Conservation (phyloP, 2,329 filamentous ascomycete genomes). For the Colletotrichum sp. region DNA sequence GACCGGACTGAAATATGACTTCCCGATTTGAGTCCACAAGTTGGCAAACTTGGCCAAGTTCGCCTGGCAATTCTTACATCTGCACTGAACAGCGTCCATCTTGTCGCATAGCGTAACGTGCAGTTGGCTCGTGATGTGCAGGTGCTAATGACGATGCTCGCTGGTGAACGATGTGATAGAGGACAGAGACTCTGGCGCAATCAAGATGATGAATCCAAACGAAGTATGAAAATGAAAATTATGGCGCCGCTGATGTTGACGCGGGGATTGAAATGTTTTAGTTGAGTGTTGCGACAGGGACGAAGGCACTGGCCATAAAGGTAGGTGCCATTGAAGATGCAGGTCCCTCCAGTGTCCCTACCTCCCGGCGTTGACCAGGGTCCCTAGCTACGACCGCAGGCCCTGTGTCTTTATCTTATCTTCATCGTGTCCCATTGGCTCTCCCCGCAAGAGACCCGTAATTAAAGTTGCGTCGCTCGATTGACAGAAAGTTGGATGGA, state of each 20-base stretch:
- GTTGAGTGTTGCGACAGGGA: background rate
- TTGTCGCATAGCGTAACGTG: background rate
- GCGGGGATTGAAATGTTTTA: background rate
- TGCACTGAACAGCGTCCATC: constrained; percentile 41
- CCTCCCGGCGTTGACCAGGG: background rate
- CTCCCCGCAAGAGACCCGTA: background rate
- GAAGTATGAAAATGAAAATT: background rate
- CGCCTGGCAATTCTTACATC: constrained; percentile 36
- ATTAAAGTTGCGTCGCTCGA: background rate
- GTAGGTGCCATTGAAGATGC: background rate
- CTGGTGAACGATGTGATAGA: background rate
- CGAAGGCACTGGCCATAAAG: background rate
- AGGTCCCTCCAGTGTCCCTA: background rate
- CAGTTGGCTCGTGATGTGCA: background rate
- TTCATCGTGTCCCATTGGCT: background rate
- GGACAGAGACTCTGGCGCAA: background rate
- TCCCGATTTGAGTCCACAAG: constrained; percentile 44
- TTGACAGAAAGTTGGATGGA: background rate
- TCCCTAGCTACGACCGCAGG: background rate
- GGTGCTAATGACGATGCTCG: background rate
- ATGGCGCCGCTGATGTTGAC: background rate
- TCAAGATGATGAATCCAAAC: background rate
- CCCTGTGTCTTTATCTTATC: background rate
- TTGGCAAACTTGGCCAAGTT: constrained; percentile 37
- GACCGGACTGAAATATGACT: constrained; percentile 42